Evolutionary conservation across 1,284 basidiomycete genomes (phyloP), one percentile per base, ranked within the genome.

Genomic region (Sanghuangporus baumii): DNA sequence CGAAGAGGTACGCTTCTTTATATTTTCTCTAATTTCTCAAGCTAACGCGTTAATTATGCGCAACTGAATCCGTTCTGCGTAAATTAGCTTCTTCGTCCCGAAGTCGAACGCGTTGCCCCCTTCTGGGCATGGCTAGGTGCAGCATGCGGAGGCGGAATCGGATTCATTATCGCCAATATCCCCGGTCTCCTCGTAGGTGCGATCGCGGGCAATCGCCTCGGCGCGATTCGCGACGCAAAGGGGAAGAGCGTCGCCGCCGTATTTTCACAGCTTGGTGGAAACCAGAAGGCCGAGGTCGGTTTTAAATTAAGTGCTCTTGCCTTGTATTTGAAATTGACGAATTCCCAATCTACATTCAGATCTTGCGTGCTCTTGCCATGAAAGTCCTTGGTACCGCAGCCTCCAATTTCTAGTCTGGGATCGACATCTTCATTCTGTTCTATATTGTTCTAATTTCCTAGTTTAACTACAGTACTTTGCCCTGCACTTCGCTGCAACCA

Each of bases 221-320:
- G 94, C 54, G 92, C 93, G 1, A 81, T 97, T 59, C 81, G 94
- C 59, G 94, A 97, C 70, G 94, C 94, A 1, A 96, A 96, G 77
- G 94, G 89, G 16, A 94, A 93, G 80, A 89, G 88, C 66, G 94
- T 97, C 23, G 93, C 91, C 9, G 81, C 89, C 18, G 96, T 98
- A n/a, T 99, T 99, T 74, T 78, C 81, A 55, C 81, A 89, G 34
- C 80, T 98, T 12, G 88, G 86, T 16, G 83, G 86, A 2, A 79
- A 79, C 58, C 91, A 96, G 79, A 95, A 93, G 72, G 93, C 95
- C 41, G 90, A 95, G 84, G 93, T 92, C 67, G 62, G 80, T 69
- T 14, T 41, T 54, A 46, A 50, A 43, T 62, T 31, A 56, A 23
- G 55, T 59, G 60, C 16, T 6, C 6, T 23, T 36, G 16, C 9